phyloP scores from a whole-genome alignment of 495 filamentous ascomycete species.

The Aspergillus sparsus region DNA sequence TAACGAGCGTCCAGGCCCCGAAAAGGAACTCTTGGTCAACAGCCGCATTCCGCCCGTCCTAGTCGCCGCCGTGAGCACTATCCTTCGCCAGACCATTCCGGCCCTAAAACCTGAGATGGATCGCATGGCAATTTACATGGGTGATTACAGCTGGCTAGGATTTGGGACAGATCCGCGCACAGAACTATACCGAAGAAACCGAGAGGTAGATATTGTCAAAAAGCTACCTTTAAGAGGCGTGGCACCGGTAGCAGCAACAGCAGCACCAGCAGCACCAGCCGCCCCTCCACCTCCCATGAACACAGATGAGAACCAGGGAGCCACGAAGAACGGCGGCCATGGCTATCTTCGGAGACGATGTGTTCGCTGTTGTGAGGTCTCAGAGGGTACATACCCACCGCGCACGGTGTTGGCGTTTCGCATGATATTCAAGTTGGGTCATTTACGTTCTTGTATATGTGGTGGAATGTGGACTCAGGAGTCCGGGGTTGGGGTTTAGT shows the following conservation, averaged over 20 bases:
- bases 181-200: conserved; percentile 36
- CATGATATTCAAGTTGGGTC: conserved; percentile 43
- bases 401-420: conserved; percentile 41
- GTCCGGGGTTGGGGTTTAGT: conserved; percentile 18
- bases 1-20: conserved; percentile 46
- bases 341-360: conserved; percentile 32
- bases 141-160: conserved; percentile 53
- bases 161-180: conserved; percentile 44
- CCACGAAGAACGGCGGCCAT: conserved; percentile 3
- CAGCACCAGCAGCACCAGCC: too few species aligned
- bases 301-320: not conserved
- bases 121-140: conserved; percentile 49
- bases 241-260: too few species aligned
- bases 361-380: conserved; percentile 47
- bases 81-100: conserved; percentile 45
- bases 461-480: conserved; percentile 48
- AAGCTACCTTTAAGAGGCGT: conserved; percentile 38
- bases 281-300: not conserved
- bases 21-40: conserved; percentile 51
- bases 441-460: conserved; percentile 47
- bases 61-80: conserved; percentile 40
- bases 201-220: conserved; percentile 49
- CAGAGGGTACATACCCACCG: conserved; percentile 38
- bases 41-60: conserved; percentile 48
- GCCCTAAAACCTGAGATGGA: conserved; percentile 46